Percentiles rank a stretch among this genome's conserved stretches.
Conservation (phyloP, 2,329 filamentous ascomycete species). For the Ophiostoma sp. region DNA sequence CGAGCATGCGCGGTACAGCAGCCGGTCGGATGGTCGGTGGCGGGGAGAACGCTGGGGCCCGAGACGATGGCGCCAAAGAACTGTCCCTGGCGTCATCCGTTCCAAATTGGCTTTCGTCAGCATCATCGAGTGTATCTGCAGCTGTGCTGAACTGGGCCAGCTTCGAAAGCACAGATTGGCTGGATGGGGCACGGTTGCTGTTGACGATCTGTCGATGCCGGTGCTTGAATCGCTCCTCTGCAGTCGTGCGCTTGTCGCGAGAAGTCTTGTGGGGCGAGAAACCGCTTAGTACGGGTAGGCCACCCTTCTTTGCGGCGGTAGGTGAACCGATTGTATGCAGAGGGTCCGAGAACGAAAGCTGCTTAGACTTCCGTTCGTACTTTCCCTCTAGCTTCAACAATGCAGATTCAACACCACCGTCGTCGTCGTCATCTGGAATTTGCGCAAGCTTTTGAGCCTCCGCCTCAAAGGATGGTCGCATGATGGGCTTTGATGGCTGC, state of each 20-base stretch:
- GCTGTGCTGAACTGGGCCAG: slow-evolving; percentile 10
- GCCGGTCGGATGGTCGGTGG: slow-evolving; percentile 13
- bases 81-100: not conserved
- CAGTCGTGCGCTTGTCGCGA: slow-evolving; percentile 27
- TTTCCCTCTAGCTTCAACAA: slow-evolving; percentile 87
- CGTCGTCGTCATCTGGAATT: slow-evolving; percentile 78
- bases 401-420: slow-evolving; percentile 89
- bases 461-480: slow-evolving; percentile 75
- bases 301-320: not conserved
- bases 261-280: not conserved
- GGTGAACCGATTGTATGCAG: slow-evolving; percentile 2
- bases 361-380: slow-evolving; percentile 53
- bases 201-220: slow-evolving; percentile 43
- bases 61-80: not conserved
- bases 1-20: slow-evolving; percentile 29
- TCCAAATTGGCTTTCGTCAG: not conserved
- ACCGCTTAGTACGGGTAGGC: slow-evolving; percentile 16
- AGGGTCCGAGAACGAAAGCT: slow-evolving; percentile 34
- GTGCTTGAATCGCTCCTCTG: slow-evolving; percentile 42
- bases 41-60: slow-evolving; percentile 11
- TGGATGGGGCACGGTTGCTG: slow-evolving; percentile 20
- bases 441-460: slow-evolving; percentile 82
- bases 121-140: not conserved
- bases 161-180: not conserved
- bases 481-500: slow-evolving; percentile 55